Percentiles rank a stretch among this genome's conserved stretches.
Evolutionary conservation across 192 early-diverging fungal genomes (phyloP).

Genomic region (Cetraspora pellucida): DNA sequence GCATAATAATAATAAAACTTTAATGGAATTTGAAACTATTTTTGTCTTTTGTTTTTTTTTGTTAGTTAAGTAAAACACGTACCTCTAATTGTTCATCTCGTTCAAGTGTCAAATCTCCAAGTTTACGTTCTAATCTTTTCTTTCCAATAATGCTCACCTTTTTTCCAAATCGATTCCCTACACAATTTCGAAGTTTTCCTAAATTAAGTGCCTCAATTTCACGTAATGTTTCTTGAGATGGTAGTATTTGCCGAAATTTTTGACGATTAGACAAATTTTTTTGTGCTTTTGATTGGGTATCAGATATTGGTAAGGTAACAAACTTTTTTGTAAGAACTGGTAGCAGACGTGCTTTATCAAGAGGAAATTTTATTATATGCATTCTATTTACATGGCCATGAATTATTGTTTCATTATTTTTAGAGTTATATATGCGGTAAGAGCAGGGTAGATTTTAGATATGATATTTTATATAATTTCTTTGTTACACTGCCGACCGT

Average conservation of each 20-base stretch:
- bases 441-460: no score
- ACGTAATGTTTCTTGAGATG: neutral
- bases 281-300: no score
- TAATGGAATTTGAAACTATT: neutral
- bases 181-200: neutral
- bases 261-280: constrained; percentile 15
- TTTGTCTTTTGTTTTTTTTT: neutral
- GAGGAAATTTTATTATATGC: no score
- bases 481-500: no score
- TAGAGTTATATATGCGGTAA: no score
- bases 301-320: no score
- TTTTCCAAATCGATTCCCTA: neutral
- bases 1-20: neutral
- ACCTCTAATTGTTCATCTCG: constrained; percentile 24
- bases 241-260: constrained; percentile 14
- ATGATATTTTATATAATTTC: no score
- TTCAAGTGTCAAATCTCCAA: neutral
- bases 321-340: no score
- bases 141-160: constrained; percentile 15
- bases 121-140: constrained; percentile 17
- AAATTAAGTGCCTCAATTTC: constrained; percentile 21
- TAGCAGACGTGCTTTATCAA: no score
- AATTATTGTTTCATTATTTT: no score
- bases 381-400: no score
- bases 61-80: neutral